Evolutionary conservation across 805 yeast species (phyloP).

Genomic region (Monosporozyma servazzii): DNA sequence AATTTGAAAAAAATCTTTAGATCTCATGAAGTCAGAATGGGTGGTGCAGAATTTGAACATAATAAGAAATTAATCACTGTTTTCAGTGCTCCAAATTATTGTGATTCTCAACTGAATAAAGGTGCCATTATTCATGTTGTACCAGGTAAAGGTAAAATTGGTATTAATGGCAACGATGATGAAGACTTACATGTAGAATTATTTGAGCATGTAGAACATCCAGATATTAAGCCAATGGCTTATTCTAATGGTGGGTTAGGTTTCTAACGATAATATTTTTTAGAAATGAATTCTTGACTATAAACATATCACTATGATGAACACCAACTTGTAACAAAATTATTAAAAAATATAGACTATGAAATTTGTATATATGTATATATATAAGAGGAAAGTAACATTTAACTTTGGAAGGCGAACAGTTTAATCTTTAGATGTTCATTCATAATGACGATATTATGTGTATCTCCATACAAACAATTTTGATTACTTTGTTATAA

Average conservation of each 20-base stretch:
- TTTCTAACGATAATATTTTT: slow-evolving; percentile 10
- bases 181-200: slow-evolving; percentile 45
- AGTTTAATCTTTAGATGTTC: neutral
- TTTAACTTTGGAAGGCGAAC: too few relatives aligned
- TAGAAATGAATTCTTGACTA: neutral
- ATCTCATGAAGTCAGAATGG: slow-evolving; percentile 92
- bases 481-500: neutral
- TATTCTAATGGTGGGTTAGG: slow-evolving; percentile 49
- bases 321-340: neutral
- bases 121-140: slow-evolving; percentile 81
- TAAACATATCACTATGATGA: neutral
- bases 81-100: slow-evolving; percentile 97
- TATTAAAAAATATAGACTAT: neutral
- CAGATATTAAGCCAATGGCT: slow-evolving; percentile 91
- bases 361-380: neutral
- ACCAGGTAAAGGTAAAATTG: slow-evolving; percentile 29
- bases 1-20: slow-evolving; percentile 72
- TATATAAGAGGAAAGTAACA: too few relatives aligned
- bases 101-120: slow-evolving; percentile 82
- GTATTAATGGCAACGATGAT: slow-evolving; percentile 37
- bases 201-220: slow-evolving; percentile 82
- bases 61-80: slow-evolving; percentile 80
- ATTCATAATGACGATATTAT: too few relatives aligned
- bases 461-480: neutral
- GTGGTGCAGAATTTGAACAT: slow-evolving; percentile 84